phyloP scores from a whole-genome alignment of 768 basidiomycete genomes.

The Pholiota molesta region DNA sequence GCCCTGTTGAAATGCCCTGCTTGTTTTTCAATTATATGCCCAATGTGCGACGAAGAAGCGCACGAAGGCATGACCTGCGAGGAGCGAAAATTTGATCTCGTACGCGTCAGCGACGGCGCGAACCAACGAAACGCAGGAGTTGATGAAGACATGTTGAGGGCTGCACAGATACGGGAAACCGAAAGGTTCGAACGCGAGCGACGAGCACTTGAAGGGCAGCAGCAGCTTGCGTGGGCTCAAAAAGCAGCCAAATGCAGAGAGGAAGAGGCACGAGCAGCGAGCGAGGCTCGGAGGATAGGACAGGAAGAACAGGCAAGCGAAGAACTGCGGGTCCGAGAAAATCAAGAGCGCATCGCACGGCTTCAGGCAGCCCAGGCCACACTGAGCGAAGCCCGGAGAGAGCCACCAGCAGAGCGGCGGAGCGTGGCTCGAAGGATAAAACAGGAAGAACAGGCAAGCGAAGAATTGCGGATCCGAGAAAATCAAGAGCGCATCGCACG shows the following conservation, averaged over 20 bases:
- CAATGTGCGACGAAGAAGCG: constrained; percentile 47
- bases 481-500: not conserved
- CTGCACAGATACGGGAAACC: constrained; percentile 13
- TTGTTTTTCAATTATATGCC: constrained; percentile 51
- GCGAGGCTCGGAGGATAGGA: constrained; percentile 56
- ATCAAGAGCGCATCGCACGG: not conserved
- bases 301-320: constrained; percentile 50
- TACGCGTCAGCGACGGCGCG: constrained; percentile 31
- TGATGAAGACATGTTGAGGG: constrained; percentile 2
- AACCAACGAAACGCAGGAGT: not conserved
- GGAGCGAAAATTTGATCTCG: constrained; percentile 33
- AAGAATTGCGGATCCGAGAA: not conserved
- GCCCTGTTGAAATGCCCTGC: constrained; percentile 50
- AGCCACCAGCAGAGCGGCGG: no score
- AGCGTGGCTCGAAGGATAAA: not conserved
- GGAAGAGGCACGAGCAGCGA: not conserved
- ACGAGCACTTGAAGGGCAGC: no score
- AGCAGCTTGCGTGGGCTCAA: no score
- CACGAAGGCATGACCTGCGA: constrained; percentile 57
- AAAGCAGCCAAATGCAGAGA: no score
- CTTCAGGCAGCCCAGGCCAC: not conserved
- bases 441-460: not conserved
- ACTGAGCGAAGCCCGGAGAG: no score
- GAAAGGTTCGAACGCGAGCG: constrained; percentile 11
- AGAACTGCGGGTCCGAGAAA: not conserved